Evolutionary conservation across 352 stramenopile genomes (phyloP).

Genomic region (Poterioochromonas sp.): DNA sequence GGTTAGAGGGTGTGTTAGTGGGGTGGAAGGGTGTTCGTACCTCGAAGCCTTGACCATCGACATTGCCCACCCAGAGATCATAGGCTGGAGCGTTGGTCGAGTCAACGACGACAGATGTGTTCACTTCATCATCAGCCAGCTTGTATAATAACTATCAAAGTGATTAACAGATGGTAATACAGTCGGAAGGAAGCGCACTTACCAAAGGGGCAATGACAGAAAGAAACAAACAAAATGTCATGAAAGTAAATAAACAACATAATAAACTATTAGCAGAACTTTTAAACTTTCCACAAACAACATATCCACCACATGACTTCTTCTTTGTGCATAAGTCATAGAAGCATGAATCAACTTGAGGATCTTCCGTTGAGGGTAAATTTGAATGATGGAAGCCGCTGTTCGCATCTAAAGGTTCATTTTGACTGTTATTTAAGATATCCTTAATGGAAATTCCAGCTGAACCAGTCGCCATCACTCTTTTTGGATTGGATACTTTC

Average conservation of each 20-base stretch:
- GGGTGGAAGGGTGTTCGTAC: background rate
- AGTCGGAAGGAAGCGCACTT: too few relatives aligned
- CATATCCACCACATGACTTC: background rate
- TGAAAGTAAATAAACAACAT: background rate
- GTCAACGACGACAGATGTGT: conserved; percentile 9
- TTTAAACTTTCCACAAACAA: conserved; percentile 23
- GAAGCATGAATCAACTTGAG: too few relatives aligned
- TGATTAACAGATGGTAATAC: background rate
- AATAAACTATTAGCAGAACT: background rate
- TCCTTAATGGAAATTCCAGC: too few relatives aligned
- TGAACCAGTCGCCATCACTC: too few relatives aligned
- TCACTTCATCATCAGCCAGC: background rate
- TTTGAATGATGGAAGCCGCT: too few relatives aligned
- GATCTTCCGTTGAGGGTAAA: too few relatives aligned
- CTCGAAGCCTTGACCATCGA: background rate
- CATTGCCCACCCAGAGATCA: background rate
- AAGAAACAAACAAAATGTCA: background rate
- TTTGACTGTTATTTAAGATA: too few relatives aligned
- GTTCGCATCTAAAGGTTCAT: too few relatives aligned
- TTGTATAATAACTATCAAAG: background rate
- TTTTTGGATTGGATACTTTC: too few relatives aligned
- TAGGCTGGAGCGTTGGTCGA: background rate
- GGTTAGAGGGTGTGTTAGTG: too few relatives aligned
- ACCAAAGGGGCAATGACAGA: conserved; percentile 18
- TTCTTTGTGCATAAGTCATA: too few relatives aligned